Evolutionary conservation across 2,329 filamentous ascomycete species (phyloP).

Genomic region (Fusarium caatingaense): DNA sequence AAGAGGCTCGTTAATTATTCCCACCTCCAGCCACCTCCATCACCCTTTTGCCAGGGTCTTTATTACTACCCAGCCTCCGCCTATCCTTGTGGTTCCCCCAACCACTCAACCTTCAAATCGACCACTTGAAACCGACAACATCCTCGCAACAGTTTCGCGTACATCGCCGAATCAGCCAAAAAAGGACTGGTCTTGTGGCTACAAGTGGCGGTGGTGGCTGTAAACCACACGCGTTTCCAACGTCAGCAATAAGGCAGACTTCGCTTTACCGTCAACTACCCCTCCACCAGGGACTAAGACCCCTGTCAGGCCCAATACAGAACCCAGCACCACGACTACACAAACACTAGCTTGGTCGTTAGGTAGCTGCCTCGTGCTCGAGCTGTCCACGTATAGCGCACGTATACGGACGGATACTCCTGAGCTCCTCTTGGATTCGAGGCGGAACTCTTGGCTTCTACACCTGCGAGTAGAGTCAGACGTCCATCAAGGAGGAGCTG

Average conservation of each 20-base stretch:
- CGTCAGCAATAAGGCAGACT: slow-evolving; percentile 31
- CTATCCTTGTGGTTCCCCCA: slow-evolving; percentile 14
- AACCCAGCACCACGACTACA: slow-evolving; percentile 32
- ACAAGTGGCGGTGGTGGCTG: slow-evolving; percentile 35
- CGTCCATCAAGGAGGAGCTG: slow-evolving; percentile 12
- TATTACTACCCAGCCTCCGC: slow-evolving; percentile 33
- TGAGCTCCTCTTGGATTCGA: slow-evolving; percentile 22
- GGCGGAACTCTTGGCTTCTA: slow-evolving; percentile 34
- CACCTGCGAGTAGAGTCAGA: slow-evolving; percentile 30
- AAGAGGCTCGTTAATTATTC: slow-evolving; percentile 11
- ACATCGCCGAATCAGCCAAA: slow-evolving; percentile 14
- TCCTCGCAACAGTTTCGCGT: slow-evolving; percentile 26
- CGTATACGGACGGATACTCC: slow-evolving; percentile 32
- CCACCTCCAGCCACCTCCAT: slow-evolving; percentile 34
- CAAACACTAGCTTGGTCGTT: slow-evolving; percentile 42
- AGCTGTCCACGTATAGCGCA: slow-evolving; percentile 42
- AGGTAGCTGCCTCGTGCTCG: slow-evolving; percentile 38
- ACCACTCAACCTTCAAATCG: slow-evolving; percentile 25
- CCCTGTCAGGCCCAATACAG: slow-evolving; percentile 35
- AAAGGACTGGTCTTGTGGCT: slow-evolving; percentile 28
- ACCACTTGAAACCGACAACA: slow-evolving; percentile 33
- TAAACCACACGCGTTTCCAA: slow-evolving; percentile 23
- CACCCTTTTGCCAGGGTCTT: slow-evolving; percentile 14
- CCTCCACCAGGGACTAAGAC: slow-evolving; percentile 27
- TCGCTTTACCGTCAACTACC: slow-evolving; percentile 27